Evolutionary conservation across 1,284 basidiomycete genomes (phyloP).

Genomic region (Ceratobasidium sp.): DNA sequence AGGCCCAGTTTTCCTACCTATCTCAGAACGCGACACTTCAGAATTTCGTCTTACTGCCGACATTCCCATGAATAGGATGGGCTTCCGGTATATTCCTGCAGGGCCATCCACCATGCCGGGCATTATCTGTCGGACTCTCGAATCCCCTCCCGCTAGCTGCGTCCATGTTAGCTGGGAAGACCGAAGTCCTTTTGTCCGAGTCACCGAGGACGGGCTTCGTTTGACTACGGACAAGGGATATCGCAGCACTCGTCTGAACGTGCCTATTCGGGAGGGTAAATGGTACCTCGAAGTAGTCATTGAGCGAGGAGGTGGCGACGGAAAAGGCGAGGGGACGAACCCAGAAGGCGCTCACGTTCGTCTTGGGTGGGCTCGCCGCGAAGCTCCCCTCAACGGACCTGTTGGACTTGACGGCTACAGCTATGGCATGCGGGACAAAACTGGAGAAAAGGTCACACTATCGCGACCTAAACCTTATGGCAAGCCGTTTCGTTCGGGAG

Average conservation of each 20-base stretch:
- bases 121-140: conserved; percentile 75
- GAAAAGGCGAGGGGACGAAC: conserved; percentile 53
- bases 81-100: conserved; percentile 84
- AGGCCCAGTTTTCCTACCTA: conserved; percentile 32
- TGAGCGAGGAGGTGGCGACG: conserved; percentile 79
- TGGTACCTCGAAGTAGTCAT: conserved; percentile 96
- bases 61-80: conserved; percentile 69
- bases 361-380: conserved; percentile 91
- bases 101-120: conserved; percentile 70
- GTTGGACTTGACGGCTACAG: conserved; percentile 95
- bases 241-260: conserved; percentile 89
- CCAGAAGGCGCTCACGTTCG: conserved; percentile 81
- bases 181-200: conserved; percentile 80
- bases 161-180: conserved; percentile 87
- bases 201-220: conserved; percentile 84
- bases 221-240: conserved; percentile 90
- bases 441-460: conserved; percentile 89
- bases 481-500: conserved; percentile 79
- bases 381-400: conserved; percentile 92
- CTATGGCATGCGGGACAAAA: conserved; percentile 92
- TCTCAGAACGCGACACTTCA: conserved; percentile 33
- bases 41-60: conserved; percentile 51
- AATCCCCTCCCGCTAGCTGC: conserved; percentile 73
- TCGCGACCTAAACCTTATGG: conserved; percentile 86
- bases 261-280: conserved; percentile 87